A percentile compares a stretch with the other conserved stretches of the same genome.
phyloP scores from a whole-genome alignment of 1,284 basidiomycete species.

The Calocybe gambosa region DNA sequence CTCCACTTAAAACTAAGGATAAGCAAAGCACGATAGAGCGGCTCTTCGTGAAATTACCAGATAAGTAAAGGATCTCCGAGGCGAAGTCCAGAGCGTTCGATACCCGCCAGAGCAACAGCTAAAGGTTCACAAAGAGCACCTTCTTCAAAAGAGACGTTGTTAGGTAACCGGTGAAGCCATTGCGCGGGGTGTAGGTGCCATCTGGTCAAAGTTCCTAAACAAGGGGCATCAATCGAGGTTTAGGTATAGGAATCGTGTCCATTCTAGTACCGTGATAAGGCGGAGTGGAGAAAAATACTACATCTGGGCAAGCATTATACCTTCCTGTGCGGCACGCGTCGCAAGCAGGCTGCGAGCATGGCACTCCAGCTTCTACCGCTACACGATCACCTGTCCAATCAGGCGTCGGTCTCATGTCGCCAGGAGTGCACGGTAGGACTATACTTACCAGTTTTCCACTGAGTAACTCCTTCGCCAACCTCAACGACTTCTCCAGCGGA shows the following conservation, averaged over 20 bases:
- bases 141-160: constrained; percentile 55
- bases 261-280: constrained; percentile 47
- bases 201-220: constrained; percentile 48
- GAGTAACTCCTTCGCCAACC: constrained; percentile 53
- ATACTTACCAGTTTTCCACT: constrained; percentile 46
- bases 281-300: constrained; percentile 64
- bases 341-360: constrained; percentile 54
- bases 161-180: constrained; percentile 57
- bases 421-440: not conserved
- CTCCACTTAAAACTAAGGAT: constrained; percentile 41
- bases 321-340: constrained; percentile 51
- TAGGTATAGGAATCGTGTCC: constrained; percentile 3
- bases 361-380: constrained; percentile 59
- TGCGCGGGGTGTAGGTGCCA: constrained; percentile 60
- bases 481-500: constrained; percentile 59
- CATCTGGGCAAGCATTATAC: constrained; percentile 56
- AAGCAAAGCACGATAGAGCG: too few species aligned
- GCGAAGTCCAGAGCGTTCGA: constrained; percentile 53
- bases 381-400: constrained; percentile 48
- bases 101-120: constrained; percentile 56
- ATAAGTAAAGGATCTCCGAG: constrained; percentile 56
- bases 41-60: constrained; percentile 32
- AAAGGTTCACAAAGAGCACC: constrained; percentile 59
- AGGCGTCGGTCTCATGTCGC: not conserved
- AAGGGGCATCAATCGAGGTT: not conserved